Evolutionary conservation across 371 early-diverging fungal species (phyloP).

Genomic region (Lichtheimia ornata): DNA sequence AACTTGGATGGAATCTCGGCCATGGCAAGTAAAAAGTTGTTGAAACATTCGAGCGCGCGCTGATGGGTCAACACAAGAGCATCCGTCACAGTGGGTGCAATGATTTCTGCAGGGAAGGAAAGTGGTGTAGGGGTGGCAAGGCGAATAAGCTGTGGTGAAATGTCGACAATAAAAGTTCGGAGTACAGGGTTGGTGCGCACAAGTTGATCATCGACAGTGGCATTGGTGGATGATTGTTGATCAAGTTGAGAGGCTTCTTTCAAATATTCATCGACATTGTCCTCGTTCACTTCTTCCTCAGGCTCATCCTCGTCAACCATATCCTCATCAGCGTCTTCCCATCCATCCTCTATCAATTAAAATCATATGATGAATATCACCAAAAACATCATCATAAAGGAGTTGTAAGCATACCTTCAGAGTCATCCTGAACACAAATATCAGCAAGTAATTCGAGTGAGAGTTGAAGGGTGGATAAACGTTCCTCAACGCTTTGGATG

Average conservation of each 20-base stretch:
- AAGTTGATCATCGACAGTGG: slow-evolving; percentile 24
- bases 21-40: slow-evolving; percentile 75
- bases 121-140: slow-evolving; percentile 56
- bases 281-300: slow-evolving; percentile 51
- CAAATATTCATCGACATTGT: slow-evolving; percentile 48
- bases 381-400: not conserved
- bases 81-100: slow-evolving; percentile 50
- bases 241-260: slow-evolving; percentile 25
- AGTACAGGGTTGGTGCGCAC: slow-evolving; percentile 47
- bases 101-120: slow-evolving; percentile 49
- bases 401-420: slow-evolving; percentile 29
- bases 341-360: slow-evolving; percentile 36
- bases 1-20: slow-evolving; percentile 65
- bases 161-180: slow-evolving; percentile 41
- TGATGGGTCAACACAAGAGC: slow-evolving; percentile 59
- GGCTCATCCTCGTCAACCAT: slow-evolving; percentile 52
- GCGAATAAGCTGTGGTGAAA: slow-evolving; percentile 55
- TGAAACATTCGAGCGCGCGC: slow-evolving; percentile 74
- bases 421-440: slow-evolving; percentile 69
- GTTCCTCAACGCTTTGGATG: slow-evolving; percentile 51
- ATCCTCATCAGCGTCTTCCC: slow-evolving; percentile 59
- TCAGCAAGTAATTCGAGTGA: slow-evolving; percentile 82
- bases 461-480: slow-evolving; percentile 68
- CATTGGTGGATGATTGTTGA: slow-evolving; percentile 16
- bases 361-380: slow-evolving; percentile 2